Base-by-base conservation (phyloP, 805 yeast genomes). In the Monosporozyma solicola region DNA sequence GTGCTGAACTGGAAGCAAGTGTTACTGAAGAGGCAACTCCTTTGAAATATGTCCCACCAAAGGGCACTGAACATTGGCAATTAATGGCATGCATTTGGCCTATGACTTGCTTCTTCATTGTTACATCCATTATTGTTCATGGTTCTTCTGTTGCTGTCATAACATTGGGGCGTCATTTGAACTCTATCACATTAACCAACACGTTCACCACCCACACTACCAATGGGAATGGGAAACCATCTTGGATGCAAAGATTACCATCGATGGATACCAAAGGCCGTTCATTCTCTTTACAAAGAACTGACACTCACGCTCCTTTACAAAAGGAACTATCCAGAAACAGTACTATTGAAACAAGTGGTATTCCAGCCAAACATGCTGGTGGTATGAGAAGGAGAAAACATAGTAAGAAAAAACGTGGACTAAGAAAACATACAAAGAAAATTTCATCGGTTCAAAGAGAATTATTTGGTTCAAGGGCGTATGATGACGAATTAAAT, bases 141-240 rank as follows among this genome's bases (percentile, higher is more conserved):
- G 97, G 97, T 3, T 88, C 95, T 0, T 87, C 96, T 0, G 89
- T 88, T 27, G 94, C 94, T 4, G 87, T 67, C 31, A 67, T 78
- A 56, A 79, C 88, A 5, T 72, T 85, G 24, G 98, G 99, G 49
- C 86, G 84, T 63, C 85, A 92, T 54, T 77, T 92, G 67, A 90
- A 91, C 72, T 85, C 95, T 51, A 87, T 94, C 84, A 88, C 96
- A 1, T 80, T 92, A 61, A 87, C 97, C 1, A 87, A 91, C 85
- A 81, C 97, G 0, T 85, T 88, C 65, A 89, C 96, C 22, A 82
- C 87, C 24, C 77, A 76, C 29, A 80, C 81, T 29, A 81, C 80
- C 25, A 84, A 82, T 54, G 79, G 77, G 20, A 68, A 73, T 66
- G 70, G 75, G 43, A 73, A 77, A 58, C 75, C 84, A 7, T 74